Percentiles rank a stretch among this genome's conserved stretches.
These are phyloP conservation scores for Cicer arietinum DNA, from an alignment of 306 rosid genomes.

Conservation along the genomic window DNA sequence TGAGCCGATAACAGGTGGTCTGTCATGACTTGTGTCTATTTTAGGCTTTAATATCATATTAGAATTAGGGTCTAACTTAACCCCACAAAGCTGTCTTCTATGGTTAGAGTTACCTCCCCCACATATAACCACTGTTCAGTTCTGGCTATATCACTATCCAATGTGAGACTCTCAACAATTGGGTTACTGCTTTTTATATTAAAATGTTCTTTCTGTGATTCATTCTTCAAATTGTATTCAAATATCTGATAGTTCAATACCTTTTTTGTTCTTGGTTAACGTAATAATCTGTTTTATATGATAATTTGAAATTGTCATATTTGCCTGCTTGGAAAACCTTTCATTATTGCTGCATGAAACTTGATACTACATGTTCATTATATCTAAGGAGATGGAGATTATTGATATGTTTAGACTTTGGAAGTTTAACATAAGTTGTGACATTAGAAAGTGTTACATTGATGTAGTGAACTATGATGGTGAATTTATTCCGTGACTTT, in stretches of 20 bases:
- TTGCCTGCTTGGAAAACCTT: slow-evolving; percentile 13
- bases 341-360: slow-evolving; percentile 31
- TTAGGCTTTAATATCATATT: too few species aligned
- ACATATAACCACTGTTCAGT: too few species aligned
- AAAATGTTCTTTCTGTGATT: background rate
- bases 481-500: slow-evolving; percentile 24
- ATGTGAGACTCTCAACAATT: too few species aligned
- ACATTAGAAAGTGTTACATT: background rate
- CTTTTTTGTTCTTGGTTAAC: slow-evolving; percentile 1
- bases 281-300: slow-evolving; percentile 1
- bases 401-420: slow-evolving; percentile 24
- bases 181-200: slow-evolving; percentile 15
- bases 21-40: too few species aligned
- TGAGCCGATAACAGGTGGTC: too few species aligned
- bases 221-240: background rate
- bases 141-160: too few species aligned
- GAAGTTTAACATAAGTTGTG: slow-evolving; percentile 15
- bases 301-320: slow-evolving; percentile 16
- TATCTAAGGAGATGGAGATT: slow-evolving; percentile 1
- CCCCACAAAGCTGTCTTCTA: too few species aligned
- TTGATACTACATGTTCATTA: background rate
- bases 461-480: slow-evolving; percentile 11
- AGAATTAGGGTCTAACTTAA: too few species aligned
- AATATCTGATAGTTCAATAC: background rate
- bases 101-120: too few species aligned